Evolutionary conservation across 768 basidiomycete species (phyloP).

Genomic region (Guyanaporus albipodus): DNA sequence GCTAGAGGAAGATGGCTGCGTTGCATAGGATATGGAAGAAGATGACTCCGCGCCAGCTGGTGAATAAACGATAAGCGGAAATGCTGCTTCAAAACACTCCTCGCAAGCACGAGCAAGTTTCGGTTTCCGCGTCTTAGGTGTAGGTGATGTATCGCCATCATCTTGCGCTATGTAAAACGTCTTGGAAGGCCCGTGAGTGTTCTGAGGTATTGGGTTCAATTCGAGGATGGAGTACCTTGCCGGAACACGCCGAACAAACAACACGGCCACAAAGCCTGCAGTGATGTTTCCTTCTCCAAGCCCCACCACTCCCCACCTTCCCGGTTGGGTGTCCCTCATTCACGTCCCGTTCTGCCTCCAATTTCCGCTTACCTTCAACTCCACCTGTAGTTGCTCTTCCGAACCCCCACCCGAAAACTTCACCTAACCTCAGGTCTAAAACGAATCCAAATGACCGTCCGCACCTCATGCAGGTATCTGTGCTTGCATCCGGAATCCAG

Average conservation of each 20-base stretch:
- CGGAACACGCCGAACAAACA: slow-evolving; percentile 82
- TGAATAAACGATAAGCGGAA: slow-evolving; percentile 45
- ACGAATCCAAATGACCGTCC: slow-evolving; percentile 62
- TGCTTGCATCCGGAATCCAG: slow-evolving; percentile 87
- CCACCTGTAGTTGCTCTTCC: slow-evolving; percentile 38
- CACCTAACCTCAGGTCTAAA: slow-evolving; percentile 23
- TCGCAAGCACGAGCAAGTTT: slow-evolving; percentile 81
- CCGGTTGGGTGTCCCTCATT: slow-evolving; percentile 4
- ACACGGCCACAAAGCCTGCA: slow-evolving; percentile 84
- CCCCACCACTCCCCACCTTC: slow-evolving; percentile 17
- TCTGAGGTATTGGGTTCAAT: neutral
- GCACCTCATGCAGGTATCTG: slow-evolving; percentile 85
- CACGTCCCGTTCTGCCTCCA: slow-evolving; percentile 5
- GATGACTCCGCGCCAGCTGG: neutral
- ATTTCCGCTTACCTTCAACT: slow-evolving; percentile 12
- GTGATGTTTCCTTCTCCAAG: slow-evolving; percentile 69
- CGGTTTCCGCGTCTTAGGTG: slow-evolving; percentile 39
- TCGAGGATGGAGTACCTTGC: slow-evolving; percentile 44
- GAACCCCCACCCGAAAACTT: slow-evolving; percentile 28
- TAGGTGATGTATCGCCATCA: slow-evolving; percentile 36
- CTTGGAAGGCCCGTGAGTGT: slow-evolving; percentile 36
- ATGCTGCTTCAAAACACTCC: slow-evolving; percentile 82
- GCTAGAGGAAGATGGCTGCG: slow-evolving; percentile 6
- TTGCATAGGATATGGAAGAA: slow-evolving; percentile 5
- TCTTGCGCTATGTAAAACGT: slow-evolving; percentile 69